Percentiles rank a stretch among this genome's conserved stretches.
Conservation (phyloP, 164 flowering plant species). For the Stephania cephalantha region DNA sequence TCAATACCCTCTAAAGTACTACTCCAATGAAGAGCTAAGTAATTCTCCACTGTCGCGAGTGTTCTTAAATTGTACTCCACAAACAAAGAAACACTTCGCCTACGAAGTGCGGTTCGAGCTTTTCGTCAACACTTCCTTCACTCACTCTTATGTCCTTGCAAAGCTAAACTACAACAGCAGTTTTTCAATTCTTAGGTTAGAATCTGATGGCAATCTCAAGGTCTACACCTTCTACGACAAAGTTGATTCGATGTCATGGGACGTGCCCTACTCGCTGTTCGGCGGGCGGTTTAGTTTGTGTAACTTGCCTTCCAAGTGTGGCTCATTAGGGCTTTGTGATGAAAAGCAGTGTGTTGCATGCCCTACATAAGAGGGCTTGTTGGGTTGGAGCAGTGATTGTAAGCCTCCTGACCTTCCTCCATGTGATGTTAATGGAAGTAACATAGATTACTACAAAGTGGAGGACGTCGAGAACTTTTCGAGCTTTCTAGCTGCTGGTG, state of each 20-base stretch:
- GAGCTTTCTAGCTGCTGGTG: constrained; percentile 19
- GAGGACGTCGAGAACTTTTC: constrained; percentile 36
- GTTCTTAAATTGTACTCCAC: constrained; percentile 13
- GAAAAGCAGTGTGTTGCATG: constrained; percentile 34
- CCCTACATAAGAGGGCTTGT: constrained; percentile 26
- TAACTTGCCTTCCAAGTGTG: constrained; percentile 15
- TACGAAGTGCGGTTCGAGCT: constrained; percentile 7
- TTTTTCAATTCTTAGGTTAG: constrained; percentile 27
- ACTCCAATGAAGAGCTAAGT: neutral
- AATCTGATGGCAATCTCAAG: constrained; percentile 35
- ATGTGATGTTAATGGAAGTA: constrained; percentile 15
- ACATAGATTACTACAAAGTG: neutral
- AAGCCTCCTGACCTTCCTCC: constrained; percentile 20
- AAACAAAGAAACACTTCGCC: constrained; percentile 14
- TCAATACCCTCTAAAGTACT: constrained; percentile 16
- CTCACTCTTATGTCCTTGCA: constrained; percentile 12
- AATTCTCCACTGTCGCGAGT: constrained; percentile 4
- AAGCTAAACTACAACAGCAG: constrained; percentile 37
- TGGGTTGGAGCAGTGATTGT: constrained; percentile 30
- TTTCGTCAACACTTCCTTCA: constrained; percentile 1
- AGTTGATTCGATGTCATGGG: constrained; percentile 34
- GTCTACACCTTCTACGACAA: constrained; percentile 29
- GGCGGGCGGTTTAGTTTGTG: constrained; percentile 27
- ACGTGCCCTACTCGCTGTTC: constrained; percentile 31
- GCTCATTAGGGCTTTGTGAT: constrained; percentile 29